Evolutionary conservation across 805 yeast genomes (phyloP), one percentile per base, ranked within the genome.

Genomic region (Saccharomyces mikatae): DNA sequence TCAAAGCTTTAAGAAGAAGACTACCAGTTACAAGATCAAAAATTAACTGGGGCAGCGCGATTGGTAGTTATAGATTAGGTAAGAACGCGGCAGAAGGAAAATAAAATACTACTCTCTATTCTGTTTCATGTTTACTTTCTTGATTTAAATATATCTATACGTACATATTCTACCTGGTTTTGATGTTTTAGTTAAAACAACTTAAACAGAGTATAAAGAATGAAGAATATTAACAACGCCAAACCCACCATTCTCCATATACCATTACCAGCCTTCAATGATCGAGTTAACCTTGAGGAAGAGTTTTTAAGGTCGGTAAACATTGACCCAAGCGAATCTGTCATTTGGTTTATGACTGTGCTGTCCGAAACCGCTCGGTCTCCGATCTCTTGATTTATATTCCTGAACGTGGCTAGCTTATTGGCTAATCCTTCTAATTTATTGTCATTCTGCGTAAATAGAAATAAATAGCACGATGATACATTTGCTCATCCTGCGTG

Each of bases 41-140:
- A 68, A 86, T 92, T 64, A 88, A 89, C 68, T 92, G 99, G 99
- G 97, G 96, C 30, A 87, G 82, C 65, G 89, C 97, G 10, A 88
- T 89, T 62, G 96, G 95, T 17, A 87, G 84, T 67, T 91, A 91
- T 72, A 81, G 89, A 64, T 75, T 92, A 47, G 98, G 98, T 17
- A 83, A 83, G 59, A 91, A 87, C 66, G 90, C 84, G 32, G 84
- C 77, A 10, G 75, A 76, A 52, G 77, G 76, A 51, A 63, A 72
- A 64, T 51, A 51, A 56, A 50, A 44, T 4, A 54, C 52, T 56
- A 46, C 55, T 8, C 47, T 44, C 46, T 21, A 54, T 26, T 31
- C 48, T 52, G 14, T 54, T 44, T 26, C 21, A 6, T n/a, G 8
- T 17, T 17, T 17, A n/a, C 8, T 17, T 36, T 10, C 44, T 36